Evolutionary conservation across 495 filamentous ascomycete genomes (phyloP), one percentile per base, ranked within the genome.

Genomic region (Penicillium daleae): DNA sequence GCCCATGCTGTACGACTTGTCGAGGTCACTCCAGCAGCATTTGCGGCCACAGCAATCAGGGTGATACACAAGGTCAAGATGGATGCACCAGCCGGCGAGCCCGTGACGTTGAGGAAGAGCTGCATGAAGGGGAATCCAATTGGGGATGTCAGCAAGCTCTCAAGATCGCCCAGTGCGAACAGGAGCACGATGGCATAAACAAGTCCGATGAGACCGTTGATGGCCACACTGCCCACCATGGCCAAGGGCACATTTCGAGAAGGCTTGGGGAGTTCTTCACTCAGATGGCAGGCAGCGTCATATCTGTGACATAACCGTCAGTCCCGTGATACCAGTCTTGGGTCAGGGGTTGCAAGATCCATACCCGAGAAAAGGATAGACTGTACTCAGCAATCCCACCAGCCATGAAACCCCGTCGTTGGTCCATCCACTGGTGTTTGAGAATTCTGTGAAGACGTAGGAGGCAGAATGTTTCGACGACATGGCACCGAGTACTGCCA

Each of bases 51-150:
- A 0, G 67, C 67, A 5, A 70, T 57, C 22, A 67, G n/a, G 2
- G 59, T 67, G 22, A 70, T 57, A 17, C 59, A 65, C 4, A 70
- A 31, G 4, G 67, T 42, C 32, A 70, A 60, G 1, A 76, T 67
- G 1, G 75, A 76, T 0, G 80, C 77, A 3, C 75, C 81, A 9
- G 68, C 68, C 6, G 62, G 63, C 2, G 73, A 77, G 29, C 66
- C 59, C 1, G 76, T 77, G 6, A 74, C 73, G 13, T 70, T 70
- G 4, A 70, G 53, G 26, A 70, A 82, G 17, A 85, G 76, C 52
- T 81, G 69, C 55, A 86, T 79, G 44, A 82, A 82, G 0, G 82
- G 81, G 51, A 76, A 86, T 6, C 75, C 67, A 2, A 69, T 71
- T 0, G 69, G 66, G 21, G 68, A 72, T 10, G 60, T 48, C 8